phyloP scores from a whole-genome alignment of 768 basidiomycete species.

The Chlorophyllum brunneum region DNA sequence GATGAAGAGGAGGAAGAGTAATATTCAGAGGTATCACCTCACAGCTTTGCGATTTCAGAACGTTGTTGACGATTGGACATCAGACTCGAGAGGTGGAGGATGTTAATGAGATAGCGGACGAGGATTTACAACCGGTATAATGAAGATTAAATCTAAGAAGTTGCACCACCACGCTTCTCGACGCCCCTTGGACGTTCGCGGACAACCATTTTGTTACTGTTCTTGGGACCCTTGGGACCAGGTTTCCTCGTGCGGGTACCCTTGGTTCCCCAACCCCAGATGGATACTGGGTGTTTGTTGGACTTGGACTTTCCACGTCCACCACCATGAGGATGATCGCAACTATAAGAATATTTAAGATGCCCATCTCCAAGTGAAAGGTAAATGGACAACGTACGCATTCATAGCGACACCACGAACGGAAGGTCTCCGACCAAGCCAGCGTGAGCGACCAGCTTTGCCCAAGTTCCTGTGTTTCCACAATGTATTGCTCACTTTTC shows the following conservation, averaged over 20 bases:
- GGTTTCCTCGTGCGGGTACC: constrained; percentile 92
- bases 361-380: neutral
- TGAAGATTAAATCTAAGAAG: constrained; percentile 22
- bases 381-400: constrained; percentile 50
- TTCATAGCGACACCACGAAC: constrained; percentile 98
- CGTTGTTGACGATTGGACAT: constrained; percentile 1
- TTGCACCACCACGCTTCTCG: constrained; percentile 39
- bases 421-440: constrained; percentile 80
- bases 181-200: constrained; percentile 79
- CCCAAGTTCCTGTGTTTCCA: constrained; percentile 84
- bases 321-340: constrained; percentile 94
- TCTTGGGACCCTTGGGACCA: constrained; percentile 86
- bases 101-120: constrained; percentile 8
- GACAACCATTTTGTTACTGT: constrained; percentile 87
- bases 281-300: constrained; percentile 88
- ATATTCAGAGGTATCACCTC: constrained; percentile 12
- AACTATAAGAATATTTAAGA: constrained; percentile 34
- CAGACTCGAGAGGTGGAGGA: neutral
- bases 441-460: constrained; percentile 87
- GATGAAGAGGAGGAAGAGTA: constrained; percentile 35
- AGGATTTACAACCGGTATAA: constrained; percentile 11
- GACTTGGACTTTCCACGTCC: constrained; percentile 98
- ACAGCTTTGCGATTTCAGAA: too few species aligned
- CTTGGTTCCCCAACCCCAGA: constrained; percentile 92
- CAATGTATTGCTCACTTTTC: constrained; percentile 86